Base-by-base conservation (phyloP, 352 stramenopile species). In the Pythium angustatum region DNA sequence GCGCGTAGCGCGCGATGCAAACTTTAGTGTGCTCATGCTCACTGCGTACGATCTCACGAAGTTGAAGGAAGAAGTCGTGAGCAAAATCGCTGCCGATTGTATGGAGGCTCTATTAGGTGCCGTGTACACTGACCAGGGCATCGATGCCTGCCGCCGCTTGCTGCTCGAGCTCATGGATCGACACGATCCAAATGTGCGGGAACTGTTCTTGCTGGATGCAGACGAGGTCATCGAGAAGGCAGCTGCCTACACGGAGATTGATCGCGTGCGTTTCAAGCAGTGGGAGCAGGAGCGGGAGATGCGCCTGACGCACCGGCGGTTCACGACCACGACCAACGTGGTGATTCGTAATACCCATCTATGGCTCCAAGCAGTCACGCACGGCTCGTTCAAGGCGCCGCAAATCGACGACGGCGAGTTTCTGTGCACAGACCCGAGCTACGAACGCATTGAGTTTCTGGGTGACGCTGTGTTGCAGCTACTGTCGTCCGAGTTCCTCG, bases 381-480 rank as follows among this genome's bases (percentile, higher is more conserved):
- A 95, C 63, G 70, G 68, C 1, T 93, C 84, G 36, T 95, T 95
- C 51, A 75, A 89, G 64, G 80, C 75, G 19, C 79, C 79, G 2
- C 79, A 89, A 58, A 91, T 93, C 28, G 71, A 84, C 12, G 77
- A 76, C 0, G 81, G 81, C 44, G 84, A 89, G 48, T 93, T 90
- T 44, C 60, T 94, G 10, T 75, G 78, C 30, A 65, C 84, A 4
- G 85, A 94, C 21, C 69, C 83, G 36, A 92, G 71, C 50, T 94
- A 94, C 62, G 85, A 94, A 54, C 83, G 87, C 11, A 88, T 96
- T 24, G 87, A 94, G 69, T 96, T 94, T 62, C 72, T 96, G 14
- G 87, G 87, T 9, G 87, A 96, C 24, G 77, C 87, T 8, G 83
- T 96, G 58, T 66, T 96, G 14, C 83, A 96, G 59, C 51, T 94